These are phyloP conservation scores for Chlamydomonas eustigma DNA, from an alignment of 139 green algal species.

Conservation along the genomic window DNA sequence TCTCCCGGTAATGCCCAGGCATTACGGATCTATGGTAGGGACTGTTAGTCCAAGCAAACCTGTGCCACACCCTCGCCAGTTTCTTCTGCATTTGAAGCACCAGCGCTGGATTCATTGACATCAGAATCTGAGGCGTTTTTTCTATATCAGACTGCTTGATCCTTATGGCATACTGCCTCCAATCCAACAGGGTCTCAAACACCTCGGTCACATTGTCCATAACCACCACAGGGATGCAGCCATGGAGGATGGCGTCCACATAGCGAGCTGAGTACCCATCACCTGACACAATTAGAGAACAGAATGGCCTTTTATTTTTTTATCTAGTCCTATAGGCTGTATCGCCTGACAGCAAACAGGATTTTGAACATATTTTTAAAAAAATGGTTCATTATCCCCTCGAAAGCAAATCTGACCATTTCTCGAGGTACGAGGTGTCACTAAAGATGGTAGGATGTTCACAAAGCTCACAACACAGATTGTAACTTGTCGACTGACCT, in stretches of 20 bases:
- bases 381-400: background rate
- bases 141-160: constrained; percentile 9
- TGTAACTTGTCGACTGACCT: background rate
- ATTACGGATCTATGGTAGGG: background rate
- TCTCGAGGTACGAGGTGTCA: no score
- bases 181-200: constrained; percentile 9
- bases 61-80: constrained; percentile 5
- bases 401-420: no score
- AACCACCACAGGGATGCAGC: constrained; percentile 16
- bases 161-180: constrained; percentile 4
- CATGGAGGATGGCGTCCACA: constrained; percentile 28
- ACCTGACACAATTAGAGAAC: background rate
- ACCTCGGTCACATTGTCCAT: constrained; percentile 19
- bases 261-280: constrained; percentile 18
- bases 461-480: background rate
- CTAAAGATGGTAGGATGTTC: background rate
- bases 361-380: background rate
- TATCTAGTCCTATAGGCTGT: background rate
- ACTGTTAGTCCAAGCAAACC: constrained; percentile 15
- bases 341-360: background rate
- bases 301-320: background rate
- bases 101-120: background rate
- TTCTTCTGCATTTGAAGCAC: constrained; percentile 9
- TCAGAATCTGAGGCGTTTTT: constrained; percentile 14
- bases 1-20: background rate